Evolutionary conservation across 768 basidiomycete genomes (phyloP).

Genomic region (Lactifluus pinguis): DNA sequence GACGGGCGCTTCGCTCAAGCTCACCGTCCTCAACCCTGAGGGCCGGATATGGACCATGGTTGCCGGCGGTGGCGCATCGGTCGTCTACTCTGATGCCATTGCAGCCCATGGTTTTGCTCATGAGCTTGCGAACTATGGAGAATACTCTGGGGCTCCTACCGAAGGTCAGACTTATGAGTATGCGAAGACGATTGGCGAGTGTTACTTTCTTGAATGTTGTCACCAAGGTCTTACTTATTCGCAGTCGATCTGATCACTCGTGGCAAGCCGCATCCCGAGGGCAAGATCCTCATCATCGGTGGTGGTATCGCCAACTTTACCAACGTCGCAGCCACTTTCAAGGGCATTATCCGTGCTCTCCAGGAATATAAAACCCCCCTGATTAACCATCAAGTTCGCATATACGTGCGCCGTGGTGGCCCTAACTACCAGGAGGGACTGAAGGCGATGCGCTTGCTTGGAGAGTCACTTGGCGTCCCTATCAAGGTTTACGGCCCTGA

Average conservation of each 20-base stretch:
- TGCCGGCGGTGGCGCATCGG: slow-evolving; percentile 85
- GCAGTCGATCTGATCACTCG: slow-evolving; percentile 91
- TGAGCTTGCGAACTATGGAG: slow-evolving; percentile 98
- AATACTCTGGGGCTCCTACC: slow-evolving; percentile 97
- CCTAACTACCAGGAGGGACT: slow-evolving; percentile 99
- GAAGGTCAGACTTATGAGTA: slow-evolving; percentile 99
- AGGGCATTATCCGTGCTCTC: slow-evolving; percentile 96
- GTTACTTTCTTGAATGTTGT: background rate
- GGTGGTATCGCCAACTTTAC: slow-evolving; percentile 99
- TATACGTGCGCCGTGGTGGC: slow-evolving; percentile 96
- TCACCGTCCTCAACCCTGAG: slow-evolving; percentile 91
- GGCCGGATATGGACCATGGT: slow-evolving; percentile 99
- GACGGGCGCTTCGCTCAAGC: slow-evolving; percentile 95
- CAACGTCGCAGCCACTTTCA: slow-evolving; percentile 98
- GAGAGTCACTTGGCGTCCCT: slow-evolving; percentile 93
- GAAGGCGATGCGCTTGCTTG: slow-evolving; percentile 97
- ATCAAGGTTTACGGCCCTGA: slow-evolving; percentile 97
- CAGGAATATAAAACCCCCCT: slow-evolving; percentile 86
- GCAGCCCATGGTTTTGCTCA: slow-evolving; percentile 92
- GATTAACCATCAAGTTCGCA: slow-evolving; percentile 78
- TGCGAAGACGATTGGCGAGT: slow-evolving; percentile 91
- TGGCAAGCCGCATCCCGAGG: slow-evolving; percentile 69
- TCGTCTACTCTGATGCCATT: slow-evolving; percentile 67
- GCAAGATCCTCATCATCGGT: slow-evolving; percentile 99
- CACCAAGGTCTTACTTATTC: slow-evolving; percentile 4